Conservation (phyloP, 1,139 yeast species). For the Pichia sp. region DNA sequence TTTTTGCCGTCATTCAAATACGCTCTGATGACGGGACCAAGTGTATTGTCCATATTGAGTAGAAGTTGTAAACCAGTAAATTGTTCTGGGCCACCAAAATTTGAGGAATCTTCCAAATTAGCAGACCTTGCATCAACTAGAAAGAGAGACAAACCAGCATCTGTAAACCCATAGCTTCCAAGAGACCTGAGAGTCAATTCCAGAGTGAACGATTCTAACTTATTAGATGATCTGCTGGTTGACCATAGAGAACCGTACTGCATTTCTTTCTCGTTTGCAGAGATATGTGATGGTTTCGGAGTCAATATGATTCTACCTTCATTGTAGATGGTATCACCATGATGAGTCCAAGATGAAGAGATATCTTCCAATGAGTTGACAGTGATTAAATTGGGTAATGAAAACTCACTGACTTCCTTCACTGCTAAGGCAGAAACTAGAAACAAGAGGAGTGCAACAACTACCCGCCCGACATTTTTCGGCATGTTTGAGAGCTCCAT, state of each 20-base stretch:
- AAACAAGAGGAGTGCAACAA: no score
- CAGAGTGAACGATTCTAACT: slow-evolving; percentile 45
- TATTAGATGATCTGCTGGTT: slow-evolving; percentile 16
- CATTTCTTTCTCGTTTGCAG: slow-evolving; percentile 16
- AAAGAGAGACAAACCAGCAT: slow-evolving; percentile 50
- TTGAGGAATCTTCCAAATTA: slow-evolving; percentile 6
- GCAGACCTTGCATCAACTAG: slow-evolving; percentile 27
- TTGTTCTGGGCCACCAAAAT: slow-evolving; percentile 42
- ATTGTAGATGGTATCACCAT: slow-evolving; percentile 29
- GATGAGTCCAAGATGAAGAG: slow-evolving; percentile 27
- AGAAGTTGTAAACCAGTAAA: slow-evolving; percentile 54
- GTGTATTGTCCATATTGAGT: slow-evolving; percentile 19
- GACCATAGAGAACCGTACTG: slow-evolving; percentile 48
- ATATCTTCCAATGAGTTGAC: slow-evolving; percentile 20
- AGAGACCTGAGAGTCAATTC: slow-evolving; percentile 57
- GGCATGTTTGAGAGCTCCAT: no score
- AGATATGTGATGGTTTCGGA: slow-evolving; percentile 29
- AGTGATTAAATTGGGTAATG: slow-evolving; percentile 32
- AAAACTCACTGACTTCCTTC: slow-evolving; percentile 23
- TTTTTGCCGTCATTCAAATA: slow-evolving; percentile 50
- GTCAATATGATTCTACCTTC: slow-evolving; percentile 41
- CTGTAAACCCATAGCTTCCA: slow-evolving; percentile 37
- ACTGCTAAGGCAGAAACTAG: not conserved
- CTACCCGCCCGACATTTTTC: no score
- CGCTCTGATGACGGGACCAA: slow-evolving; percentile 46